A percentile compares a stretch with the other conserved stretches of the same genome.
Conservation (phyloP, 2,329 filamentous ascomycete genomes). For the Aspergillus piperis region DNA sequence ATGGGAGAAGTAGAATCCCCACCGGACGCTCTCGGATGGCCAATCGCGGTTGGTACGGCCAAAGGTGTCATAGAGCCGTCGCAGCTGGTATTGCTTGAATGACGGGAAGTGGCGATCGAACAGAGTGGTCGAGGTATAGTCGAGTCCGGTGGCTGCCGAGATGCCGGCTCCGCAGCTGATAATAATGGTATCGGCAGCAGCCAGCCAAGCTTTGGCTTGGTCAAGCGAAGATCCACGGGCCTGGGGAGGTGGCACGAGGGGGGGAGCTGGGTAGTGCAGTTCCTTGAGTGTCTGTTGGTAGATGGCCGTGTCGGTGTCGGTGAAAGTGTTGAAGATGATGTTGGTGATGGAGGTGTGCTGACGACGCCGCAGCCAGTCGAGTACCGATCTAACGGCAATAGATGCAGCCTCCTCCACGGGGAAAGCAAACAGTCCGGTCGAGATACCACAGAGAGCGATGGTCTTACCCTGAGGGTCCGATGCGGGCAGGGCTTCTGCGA, state of each 20-base stretch:
- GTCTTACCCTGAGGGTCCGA: slow-evolving; percentile 19
- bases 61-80: slow-evolving; percentile 23
- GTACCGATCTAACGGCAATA: slow-evolving; percentile 20
- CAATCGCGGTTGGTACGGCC: slow-evolving; percentile 17
- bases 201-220: slow-evolving; percentile 20
- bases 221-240: not conserved
- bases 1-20: slow-evolving; percentile 27
- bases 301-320: slow-evolving; percentile 17
- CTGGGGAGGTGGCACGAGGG: not conserved
- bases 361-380: slow-evolving; percentile 17
- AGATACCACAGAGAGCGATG: slow-evolving; percentile 27
- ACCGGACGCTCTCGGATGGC: slow-evolving; percentile 20
- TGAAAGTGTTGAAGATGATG: slow-evolving; percentile 26
- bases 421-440: slow-evolving; percentile 27
- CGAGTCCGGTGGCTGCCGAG: slow-evolving; percentile 25
- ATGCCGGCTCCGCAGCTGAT: slow-evolving; percentile 26
- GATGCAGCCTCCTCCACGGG: slow-evolving; percentile 19
- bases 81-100: slow-evolving; percentile 34
- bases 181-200: slow-evolving; percentile 21
- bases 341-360: slow-evolving; percentile 21
- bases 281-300: slow-evolving; percentile 5
- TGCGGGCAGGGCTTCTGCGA: slow-evolving; percentile 14
- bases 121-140: slow-evolving; percentile 27
- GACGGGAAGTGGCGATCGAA: slow-evolving; percentile 25
- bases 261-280: not conserved